Conservation (phyloP, 148 eudicot species). For the Gaultheria prostrata region DNA sequence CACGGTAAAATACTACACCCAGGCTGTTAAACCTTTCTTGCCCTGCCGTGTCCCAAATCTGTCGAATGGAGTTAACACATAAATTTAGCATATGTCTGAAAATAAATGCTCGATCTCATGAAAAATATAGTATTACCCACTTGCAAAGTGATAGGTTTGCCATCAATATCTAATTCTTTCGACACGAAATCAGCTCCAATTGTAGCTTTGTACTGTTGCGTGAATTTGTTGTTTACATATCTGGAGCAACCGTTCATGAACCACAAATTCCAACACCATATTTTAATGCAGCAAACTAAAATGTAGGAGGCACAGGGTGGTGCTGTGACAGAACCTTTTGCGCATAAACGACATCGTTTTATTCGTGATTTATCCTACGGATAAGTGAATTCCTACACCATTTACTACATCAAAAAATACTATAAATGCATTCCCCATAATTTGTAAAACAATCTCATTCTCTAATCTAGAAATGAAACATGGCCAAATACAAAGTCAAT, state of each 20-base stretch:
- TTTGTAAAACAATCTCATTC: neutral
- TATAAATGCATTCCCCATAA: neutral
- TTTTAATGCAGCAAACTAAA: neutral
- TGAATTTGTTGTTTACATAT: slow-evolving; percentile 64
- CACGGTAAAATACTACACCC: slow-evolving; percentile 60
- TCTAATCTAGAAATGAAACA: slow-evolving; percentile 2
- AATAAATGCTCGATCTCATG: neutral
- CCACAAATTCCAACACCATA: neutral
- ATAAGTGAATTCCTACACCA: neutral
- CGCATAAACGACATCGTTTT: neutral
- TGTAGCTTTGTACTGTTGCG: slow-evolving; percentile 69
- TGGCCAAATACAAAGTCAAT: neutral
- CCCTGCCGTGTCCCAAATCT: slow-evolving; percentile 73
- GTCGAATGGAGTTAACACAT: neutral
- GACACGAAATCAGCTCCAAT: slow-evolving; percentile 85
- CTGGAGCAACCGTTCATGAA: slow-evolving; percentile 23
- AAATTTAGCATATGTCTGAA: neutral
- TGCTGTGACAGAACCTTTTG: neutral
- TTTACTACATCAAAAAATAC: neutral
- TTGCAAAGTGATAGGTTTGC: slow-evolving; percentile 55
- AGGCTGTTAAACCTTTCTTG: slow-evolving; percentile 65
- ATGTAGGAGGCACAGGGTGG: neutral
- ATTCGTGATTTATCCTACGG: neutral
- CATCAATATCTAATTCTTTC: slow-evolving; percentile 59
- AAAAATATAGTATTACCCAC: slow-evolving; percentile 20